Conservation (phyloP, 441 rosid genomes). For the Populus hybrid region DNA sequence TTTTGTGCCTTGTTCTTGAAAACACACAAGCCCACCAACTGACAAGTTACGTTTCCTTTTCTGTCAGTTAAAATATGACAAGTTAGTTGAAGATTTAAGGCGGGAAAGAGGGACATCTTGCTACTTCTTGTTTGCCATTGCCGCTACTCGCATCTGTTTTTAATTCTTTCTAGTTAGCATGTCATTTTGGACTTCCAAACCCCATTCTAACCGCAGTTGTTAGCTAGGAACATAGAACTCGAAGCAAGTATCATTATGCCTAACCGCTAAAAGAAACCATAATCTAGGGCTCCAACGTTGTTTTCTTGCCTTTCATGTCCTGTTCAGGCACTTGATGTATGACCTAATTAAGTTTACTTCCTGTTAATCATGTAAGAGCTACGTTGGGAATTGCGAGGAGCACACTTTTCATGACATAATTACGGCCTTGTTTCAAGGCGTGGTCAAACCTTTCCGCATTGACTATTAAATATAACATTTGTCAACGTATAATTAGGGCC, state of each 20-base stretch:
- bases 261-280: not conserved
- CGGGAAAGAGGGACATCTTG: not conserved
- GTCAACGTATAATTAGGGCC: not conserved
- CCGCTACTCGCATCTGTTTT: not conserved
- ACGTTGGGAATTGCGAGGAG: conserved; percentile 13
- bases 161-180: conserved; percentile 22
- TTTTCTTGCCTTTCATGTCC: not conserved
- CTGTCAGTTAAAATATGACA: not conserved
- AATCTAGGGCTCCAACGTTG: not conserved
- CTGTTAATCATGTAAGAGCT: not conserved
- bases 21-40: not conserved
- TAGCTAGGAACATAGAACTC: conserved; percentile 1
- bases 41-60: conserved; percentile 9
- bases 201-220: conserved; percentile 27
- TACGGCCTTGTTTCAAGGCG: conserved; percentile 9
- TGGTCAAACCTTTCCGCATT: not conserved
- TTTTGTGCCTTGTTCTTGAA: not conserved
- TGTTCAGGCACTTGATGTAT: not conserved
- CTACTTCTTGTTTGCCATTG: not conserved
- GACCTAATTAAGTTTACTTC: not conserved
- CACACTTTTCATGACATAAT: not conserved
- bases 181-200: conserved; percentile 42
- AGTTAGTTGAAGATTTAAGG: not conserved
- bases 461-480: not conserved
- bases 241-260: conserved; percentile 24